Base-by-base conservation (phyloP, 345 rosid species). In the Populus simonii region DNA sequence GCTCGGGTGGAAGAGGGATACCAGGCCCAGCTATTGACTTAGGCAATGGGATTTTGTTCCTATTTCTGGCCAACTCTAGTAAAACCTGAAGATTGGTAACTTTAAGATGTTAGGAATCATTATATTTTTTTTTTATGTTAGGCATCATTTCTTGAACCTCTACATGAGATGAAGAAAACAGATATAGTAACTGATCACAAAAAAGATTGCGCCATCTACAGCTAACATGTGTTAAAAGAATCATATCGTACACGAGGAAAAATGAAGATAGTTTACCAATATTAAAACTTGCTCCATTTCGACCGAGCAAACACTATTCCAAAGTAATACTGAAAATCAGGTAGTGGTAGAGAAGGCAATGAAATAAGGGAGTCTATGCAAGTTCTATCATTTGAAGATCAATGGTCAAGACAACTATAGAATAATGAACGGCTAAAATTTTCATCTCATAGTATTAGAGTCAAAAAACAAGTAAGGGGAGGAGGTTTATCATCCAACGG, bases 1-100 rank as follows among this genome's bases (percentile, higher is more conserved):
- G 93, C 43, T 93, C 97, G 5, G 95, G 95, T 7, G 98, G 99
- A 2, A 96, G 97, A 1, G 97, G 88, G 67, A 93, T 83, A 12
- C 93, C 91, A 0, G 93, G 93, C 66, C 89, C 94, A 27, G 90
- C 77, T 33, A 89, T 84, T 33, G 95, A 72, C 87, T 89, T 96
- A 2, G 99, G 99, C 73, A 96, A 75, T 47, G 97, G 97, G 71
- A 90, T 86, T 82, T 89, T 93, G 88, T 93, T 96, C 85, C 97
- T 88, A 77, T 80, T 93, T 73, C 92, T 87, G 23, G 99, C 94
- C 77, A 93, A 74, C 43, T 93, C 97, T 27, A 92, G 84, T 51
- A 93, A 75, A 22, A 93, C 91, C 96, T 95, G 84, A 43, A 29
- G 25, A 36, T 77, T 55, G 51, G 23, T 22, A 43, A 68, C 3